phyloP scores from a whole-genome alignment of 148 eudicot genomes.

The Vaccinium corymbosum region DNA sequence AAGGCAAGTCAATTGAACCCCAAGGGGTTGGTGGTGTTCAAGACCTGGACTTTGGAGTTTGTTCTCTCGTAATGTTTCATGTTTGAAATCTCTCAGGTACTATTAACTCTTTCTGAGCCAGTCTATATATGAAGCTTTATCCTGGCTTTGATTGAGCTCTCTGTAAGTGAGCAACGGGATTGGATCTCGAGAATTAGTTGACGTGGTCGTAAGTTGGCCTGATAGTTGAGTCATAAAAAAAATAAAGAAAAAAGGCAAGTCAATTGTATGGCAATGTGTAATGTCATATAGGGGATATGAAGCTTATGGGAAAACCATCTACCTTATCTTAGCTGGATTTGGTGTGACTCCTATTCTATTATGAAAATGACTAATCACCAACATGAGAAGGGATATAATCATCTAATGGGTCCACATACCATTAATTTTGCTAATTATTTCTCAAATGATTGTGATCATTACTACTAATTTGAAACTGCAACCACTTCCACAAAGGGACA shows the following conservation, averaged over 20 bases:
- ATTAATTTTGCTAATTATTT: not conserved
- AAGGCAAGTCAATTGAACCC: not conserved
- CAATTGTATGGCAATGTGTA: not conserved
- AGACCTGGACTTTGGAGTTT: no score
- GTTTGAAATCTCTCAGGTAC: no score
- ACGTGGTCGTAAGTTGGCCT: no score
- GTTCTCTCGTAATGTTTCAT: no score
- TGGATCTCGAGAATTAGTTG: no score
- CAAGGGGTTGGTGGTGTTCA: no score
- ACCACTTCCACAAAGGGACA: not conserved
- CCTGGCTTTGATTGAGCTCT: no score
- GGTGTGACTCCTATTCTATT: not conserved
- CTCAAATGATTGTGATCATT: not conserved
- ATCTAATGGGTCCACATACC: not conserved
- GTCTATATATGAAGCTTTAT: no score
- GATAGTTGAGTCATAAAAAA: no score
- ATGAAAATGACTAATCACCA: constrained; percentile 16
- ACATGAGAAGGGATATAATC: not conserved
- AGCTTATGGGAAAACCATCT: not conserved
- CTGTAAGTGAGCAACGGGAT: no score
- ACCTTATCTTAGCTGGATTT: constrained; percentile 17
- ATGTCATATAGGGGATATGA: not conserved
- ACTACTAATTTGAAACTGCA: not conserved
- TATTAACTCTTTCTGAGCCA: no score
- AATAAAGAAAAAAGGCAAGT: not conserved